Percentiles rank a stretch among this genome's conserved stretches.
Conservation (phyloP, 2,329 filamentous ascomycete species). For the Neospermospora avenae region DNA sequence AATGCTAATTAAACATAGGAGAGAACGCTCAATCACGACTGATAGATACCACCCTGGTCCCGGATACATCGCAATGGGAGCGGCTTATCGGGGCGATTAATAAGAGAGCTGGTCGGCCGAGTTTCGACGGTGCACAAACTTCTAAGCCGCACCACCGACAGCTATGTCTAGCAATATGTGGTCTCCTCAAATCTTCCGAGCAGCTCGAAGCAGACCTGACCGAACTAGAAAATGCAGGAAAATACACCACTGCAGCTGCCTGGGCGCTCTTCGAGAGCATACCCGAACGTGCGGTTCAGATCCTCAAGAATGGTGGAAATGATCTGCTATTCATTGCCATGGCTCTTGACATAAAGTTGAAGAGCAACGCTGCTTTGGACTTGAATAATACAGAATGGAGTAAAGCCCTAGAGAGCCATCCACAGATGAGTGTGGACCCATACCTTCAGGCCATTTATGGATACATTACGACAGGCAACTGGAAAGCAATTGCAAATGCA, state of each 20-base stretch:
- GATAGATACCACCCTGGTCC: slow-evolving; percentile 40
- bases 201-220: slow-evolving; percentile 44
- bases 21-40: slow-evolving; percentile 48
- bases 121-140: slow-evolving; percentile 61
- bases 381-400: slow-evolving; percentile 31
- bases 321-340: slow-evolving; percentile 67
- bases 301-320: slow-evolving; percentile 65
- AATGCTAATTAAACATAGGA: slow-evolving; percentile 37
- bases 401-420: slow-evolving; percentile 28
- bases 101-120: slow-evolving; percentile 57
- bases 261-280: slow-evolving; percentile 72
- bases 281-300: slow-evolving; percentile 63
- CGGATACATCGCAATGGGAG: slow-evolving; percentile 54
- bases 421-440: slow-evolving; percentile 60
- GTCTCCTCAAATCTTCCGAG: slow-evolving; percentile 60
- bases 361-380: slow-evolving; percentile 42
- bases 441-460: slow-evolving; percentile 78
- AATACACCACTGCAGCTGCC: slow-evolving; percentile 74
- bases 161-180: slow-evolving; percentile 71
- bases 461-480: slow-evolving; percentile 73
- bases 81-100: slow-evolving; percentile 61
- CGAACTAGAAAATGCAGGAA: slow-evolving; percentile 43
- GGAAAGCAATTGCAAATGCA: slow-evolving; percentile 71
- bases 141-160: slow-evolving; percentile 67
- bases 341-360: slow-evolving; percentile 60